Base-by-base conservation (phyloP, 306 rosid species). In the Malus fusca region DNA sequence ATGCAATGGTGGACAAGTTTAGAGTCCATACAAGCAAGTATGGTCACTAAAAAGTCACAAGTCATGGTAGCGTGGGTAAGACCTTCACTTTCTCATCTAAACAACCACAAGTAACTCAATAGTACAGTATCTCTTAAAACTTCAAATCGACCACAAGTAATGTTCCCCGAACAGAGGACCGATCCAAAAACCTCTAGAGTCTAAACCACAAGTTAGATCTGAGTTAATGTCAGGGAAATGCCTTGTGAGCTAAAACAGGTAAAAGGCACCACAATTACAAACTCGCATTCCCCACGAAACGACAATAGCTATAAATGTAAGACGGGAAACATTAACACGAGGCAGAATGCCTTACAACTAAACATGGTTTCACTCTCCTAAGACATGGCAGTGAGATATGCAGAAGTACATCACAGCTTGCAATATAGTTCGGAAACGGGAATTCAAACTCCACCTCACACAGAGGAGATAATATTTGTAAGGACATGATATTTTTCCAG, bases 401-500 rank as follows among this genome's bases (percentile, higher is more conserved):
- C 37, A 58, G 35, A 53, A 35, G 0, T 35, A 35, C 51, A 73
- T 61, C 71, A 77, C 18, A 23, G 23, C 8, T 44, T 26, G 8
- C 6, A 30, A 56, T 33, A 65, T 13, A 66, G 18, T 60, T 58
- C 7, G 62, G 70, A 30, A 71, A 74, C 37, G 37, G 63, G 69
- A 25, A 69, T 66, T 23, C 66, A 42, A 82, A 69, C 48, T 69
- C 71, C 84, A 73, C 77, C 67, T 21, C 48, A 64, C 9, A 53
- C 52, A 25, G 22, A 78, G 58, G 75, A 35, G 63, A 71, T 78
- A 71, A 71, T 65, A 52, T 71, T 82, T 76, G 17, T 68, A 78
- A 77, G 72, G 75, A 58, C 66, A 78, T 5, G 17, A 76, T 51
- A 69, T 53, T 75, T 60, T 60, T 78, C 74, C 71, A 71, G 73